These are phyloP conservation scores for Aspergillus felis DNA, from an alignment of 2,329 filamentous ascomycete species.

Conservation along the genomic window DNA sequence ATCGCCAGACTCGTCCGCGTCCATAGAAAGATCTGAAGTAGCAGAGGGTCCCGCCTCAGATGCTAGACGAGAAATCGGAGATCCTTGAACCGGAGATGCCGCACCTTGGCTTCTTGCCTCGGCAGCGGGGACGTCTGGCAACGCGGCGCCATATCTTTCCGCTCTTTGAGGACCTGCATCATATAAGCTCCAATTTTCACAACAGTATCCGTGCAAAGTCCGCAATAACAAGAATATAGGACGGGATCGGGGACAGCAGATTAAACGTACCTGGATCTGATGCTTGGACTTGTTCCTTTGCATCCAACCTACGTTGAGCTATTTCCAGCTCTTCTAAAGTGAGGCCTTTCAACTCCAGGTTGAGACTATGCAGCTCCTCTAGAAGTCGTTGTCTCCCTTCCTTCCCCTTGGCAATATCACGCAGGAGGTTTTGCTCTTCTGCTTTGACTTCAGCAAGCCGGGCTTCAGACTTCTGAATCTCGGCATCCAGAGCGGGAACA, in stretches of 20 bases:
- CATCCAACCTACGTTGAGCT: conserved; percentile 20
- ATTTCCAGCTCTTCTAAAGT: conserved; percentile 44
- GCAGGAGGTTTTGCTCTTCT: conserved; percentile 39
- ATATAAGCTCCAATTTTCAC: not conserved
- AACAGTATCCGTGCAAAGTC: not conserved
- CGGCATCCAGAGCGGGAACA: conserved; percentile 44
- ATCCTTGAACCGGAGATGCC: not conserved
- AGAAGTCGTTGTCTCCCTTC: conserved; percentile 42
- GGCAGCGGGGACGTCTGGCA: not conserved
- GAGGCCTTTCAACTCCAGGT: conserved; percentile 46
- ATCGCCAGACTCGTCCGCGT: conserved; percentile 9
- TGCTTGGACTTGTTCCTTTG: conserved; percentile 10
- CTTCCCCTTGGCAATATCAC: conserved; percentile 45
- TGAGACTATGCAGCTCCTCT: conserved; percentile 47
- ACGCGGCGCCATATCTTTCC: not conserved
- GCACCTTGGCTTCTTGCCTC: not conserved
- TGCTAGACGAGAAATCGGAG: not conserved
- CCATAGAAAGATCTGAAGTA: conserved; percentile 5
- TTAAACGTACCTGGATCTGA: conserved; percentile 19
- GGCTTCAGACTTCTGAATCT: conserved; percentile 37
- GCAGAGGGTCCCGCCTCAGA: not conserved
- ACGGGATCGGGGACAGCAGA: not conserved
- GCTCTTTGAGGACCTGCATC: not conserved
- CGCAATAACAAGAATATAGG: not conserved
- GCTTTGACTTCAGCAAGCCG: conserved; percentile 29